Conservation (phyloP, 1,139 yeast species). For the Suhomyces panamericanus region DNA sequence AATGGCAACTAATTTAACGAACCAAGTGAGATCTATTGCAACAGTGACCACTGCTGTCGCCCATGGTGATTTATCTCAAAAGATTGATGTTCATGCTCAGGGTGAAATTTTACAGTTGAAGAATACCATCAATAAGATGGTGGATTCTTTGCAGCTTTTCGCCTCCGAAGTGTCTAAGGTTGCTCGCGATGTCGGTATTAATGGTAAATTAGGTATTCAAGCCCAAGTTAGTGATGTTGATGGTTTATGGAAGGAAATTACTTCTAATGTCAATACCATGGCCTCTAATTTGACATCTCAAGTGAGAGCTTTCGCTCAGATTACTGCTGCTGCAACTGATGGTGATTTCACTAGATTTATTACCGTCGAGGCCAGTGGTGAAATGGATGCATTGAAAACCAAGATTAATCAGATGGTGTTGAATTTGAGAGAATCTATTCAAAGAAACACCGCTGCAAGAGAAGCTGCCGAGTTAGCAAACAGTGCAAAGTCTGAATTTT, state of each 20-base stretch:
- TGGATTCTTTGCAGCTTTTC: conserved; percentile 82
- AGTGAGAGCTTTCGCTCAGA: conserved; percentile 90
- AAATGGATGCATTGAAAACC: conserved; percentile 89
- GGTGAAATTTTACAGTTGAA: conserved; percentile 81
- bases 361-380: conserved; percentile 90
- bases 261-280: conserved; percentile 92
- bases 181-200: conserved; percentile 90
- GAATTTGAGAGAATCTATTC: conserved; percentile 82
- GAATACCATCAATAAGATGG: conserved; percentile 85
- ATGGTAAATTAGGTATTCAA: conserved; percentile 88
- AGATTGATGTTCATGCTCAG: conserved; percentile 86
- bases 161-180: conserved; percentile 88
- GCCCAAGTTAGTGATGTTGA: conserved; percentile 90
- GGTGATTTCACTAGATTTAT: conserved; percentile 89
- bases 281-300: conserved; percentile 88
- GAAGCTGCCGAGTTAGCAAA: conserved; percentile 92
- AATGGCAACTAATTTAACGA: conserved; percentile 87
- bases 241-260: conserved; percentile 89
- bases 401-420: conserved; percentile 91
- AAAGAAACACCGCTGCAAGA: conserved; percentile 88
- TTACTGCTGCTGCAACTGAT: conserved; percentile 91
- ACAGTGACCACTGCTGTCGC: conserved; percentile 93
- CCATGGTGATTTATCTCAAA: conserved; percentile 84
- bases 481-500: conserved; percentile 85
- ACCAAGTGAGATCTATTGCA: conserved; percentile 87